Evolutionary conservation across 352 stramenopile species (phyloP).

Genomic region (Pythium angustatum): DNA sequence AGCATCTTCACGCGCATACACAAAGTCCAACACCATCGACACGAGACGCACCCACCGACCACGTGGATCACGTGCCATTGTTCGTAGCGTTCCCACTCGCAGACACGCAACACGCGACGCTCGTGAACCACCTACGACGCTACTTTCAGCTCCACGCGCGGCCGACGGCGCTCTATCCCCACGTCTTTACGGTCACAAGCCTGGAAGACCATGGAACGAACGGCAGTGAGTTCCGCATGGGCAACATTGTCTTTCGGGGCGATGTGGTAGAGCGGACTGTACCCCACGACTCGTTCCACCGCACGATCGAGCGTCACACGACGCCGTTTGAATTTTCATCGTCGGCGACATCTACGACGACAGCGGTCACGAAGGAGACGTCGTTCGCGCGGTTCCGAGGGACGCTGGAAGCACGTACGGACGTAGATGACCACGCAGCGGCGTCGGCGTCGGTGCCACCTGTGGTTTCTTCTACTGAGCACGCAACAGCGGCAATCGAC

Average conservation of each 20-base stretch:
- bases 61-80: slow-evolving; percentile 26
- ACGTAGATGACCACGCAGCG: background rate
- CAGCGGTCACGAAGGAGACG: slow-evolving; percentile 8
- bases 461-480: background rate
- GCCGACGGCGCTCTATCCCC: slow-evolving; percentile 47
- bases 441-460: background rate
- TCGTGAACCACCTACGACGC: slow-evolving; percentile 17
- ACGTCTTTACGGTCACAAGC: slow-evolving; percentile 38
- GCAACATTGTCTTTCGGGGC: slow-evolving; percentile 43
- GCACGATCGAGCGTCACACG: background rate
- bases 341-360: background rate
- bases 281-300: background rate
- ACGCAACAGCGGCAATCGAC: background rate
- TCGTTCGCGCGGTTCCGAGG: slow-evolving; percentile 39
- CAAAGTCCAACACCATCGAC: slow-evolving; percentile 2
- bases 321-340: slow-evolving; percentile 18
- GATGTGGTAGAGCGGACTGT: background rate
- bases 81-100: slow-evolving; percentile 35
- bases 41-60: background rate
- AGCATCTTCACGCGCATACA: too few relatives aligned
- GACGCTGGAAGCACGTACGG: slow-evolving; percentile 27
- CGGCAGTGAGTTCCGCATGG: slow-evolving; percentile 42
- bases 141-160: slow-evolving; percentile 44
- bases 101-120: slow-evolving; percentile 10
- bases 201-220: slow-evolving; percentile 15